A percentile compares a stretch with the other conserved stretches of the same genome.
Conservation (phyloP, 1,284 basidiomycete species). For the Ustilago xerochloae region DNA sequence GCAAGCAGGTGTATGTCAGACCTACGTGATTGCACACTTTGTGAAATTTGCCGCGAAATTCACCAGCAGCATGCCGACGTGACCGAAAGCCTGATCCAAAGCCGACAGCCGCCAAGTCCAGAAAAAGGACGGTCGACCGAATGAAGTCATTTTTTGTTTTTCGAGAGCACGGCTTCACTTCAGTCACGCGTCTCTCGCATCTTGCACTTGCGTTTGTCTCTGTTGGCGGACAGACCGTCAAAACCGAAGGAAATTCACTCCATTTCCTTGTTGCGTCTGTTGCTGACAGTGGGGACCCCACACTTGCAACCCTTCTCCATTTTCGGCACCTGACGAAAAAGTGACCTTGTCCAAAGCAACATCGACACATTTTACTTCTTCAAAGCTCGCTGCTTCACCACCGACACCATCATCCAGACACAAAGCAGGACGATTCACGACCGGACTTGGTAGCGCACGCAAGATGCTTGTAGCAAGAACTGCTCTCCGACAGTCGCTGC, state of each 20-base stretch:
- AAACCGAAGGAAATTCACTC: constrained; percentile 25
- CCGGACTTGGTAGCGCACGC: no score
- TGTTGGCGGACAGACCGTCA: constrained; percentile 13
- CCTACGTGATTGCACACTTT: background rate
- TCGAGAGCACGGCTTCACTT: background rate
- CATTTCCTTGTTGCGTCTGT: background rate
- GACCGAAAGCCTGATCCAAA: background rate
- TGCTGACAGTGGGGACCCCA: constrained; percentile 20
- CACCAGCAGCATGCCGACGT: background rate
- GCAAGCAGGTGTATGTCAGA: background rate
- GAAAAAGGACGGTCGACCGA: background rate
- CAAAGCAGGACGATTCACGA: no score
- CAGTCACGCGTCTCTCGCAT: constrained; percentile 5
- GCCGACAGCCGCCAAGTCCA: background rate
- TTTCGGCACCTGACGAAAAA: no score
- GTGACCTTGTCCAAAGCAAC: background rate
- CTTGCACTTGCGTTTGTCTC: background rate
- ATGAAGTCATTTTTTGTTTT: constrained; percentile 1
- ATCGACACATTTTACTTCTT: background rate
- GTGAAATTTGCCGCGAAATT: constrained; percentile 2
- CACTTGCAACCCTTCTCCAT: constrained; percentile 1
- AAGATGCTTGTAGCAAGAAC: constrained; percentile 28
- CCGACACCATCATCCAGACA: background rate
- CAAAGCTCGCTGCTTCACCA: background rate
- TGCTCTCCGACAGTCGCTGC: constrained; percentile 16